A percentile compares a stretch with the other conserved stretches of the same genome.
Evolutionary conservation across 148 eudicot species (phyloP).

Genomic region (Vaccinium corymbosum): DNA sequence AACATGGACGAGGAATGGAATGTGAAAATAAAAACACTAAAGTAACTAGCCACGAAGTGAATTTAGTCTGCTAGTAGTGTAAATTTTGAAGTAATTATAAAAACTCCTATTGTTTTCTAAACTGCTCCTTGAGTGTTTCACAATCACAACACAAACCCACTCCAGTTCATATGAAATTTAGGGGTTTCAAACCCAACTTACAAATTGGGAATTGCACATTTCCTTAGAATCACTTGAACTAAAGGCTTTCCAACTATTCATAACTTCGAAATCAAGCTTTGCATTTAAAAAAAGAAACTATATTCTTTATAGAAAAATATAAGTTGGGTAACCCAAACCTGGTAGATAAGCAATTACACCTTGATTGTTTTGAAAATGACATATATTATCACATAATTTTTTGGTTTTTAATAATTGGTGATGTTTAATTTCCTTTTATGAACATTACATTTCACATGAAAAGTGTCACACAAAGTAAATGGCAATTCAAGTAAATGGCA

Average conservation of each 20-base stretch:
- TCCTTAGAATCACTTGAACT: background rate
- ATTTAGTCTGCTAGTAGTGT: background rate
- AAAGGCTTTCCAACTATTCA: background rate
- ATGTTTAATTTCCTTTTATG: background rate
- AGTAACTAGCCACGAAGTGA: background rate
- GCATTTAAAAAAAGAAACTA: background rate
- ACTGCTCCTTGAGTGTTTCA: background rate
- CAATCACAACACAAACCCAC: background rate
- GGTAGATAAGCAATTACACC: background rate
- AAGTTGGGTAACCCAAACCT: background rate
- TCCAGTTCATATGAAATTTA: background rate
- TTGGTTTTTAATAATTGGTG: background rate
- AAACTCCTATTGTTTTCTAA: background rate
- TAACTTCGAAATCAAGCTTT: background rate
- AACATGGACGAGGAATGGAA: background rate
- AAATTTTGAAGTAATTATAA: background rate
- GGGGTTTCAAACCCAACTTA: background rate
- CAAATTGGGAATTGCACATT: background rate
- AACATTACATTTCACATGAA: background rate
- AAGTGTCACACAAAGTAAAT: background rate
- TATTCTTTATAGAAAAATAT: background rate
- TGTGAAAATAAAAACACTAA: background rate
- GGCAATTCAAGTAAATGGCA: background rate
- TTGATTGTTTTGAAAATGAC: background rate
- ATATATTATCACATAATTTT: background rate